phyloP scores from a whole-genome alignment of 139 green algal species.

The Auxenochlorella protothecoides region DNA sequence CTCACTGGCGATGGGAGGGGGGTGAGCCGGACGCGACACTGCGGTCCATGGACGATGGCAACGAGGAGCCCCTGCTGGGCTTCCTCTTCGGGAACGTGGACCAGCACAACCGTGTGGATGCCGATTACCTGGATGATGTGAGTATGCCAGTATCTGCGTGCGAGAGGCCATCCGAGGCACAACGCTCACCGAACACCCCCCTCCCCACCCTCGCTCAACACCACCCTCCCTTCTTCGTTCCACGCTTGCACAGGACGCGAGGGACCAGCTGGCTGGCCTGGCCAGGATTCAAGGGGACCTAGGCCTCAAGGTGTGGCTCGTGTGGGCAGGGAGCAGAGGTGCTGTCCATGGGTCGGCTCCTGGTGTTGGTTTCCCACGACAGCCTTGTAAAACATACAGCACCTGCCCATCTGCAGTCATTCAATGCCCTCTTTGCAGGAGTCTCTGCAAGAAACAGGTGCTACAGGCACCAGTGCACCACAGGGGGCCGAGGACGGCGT shows the following conservation, averaged over 20 bases:
- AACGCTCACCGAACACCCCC: not conserved
- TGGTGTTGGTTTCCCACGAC: not conserved
- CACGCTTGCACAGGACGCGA: slow-evolving; percentile 16
- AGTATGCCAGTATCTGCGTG: not conserved
- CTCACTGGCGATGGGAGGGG: too few relatives aligned
- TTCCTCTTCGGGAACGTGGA: slow-evolving; percentile 29
- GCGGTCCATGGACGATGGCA: not conserved
- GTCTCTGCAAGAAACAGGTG: too few relatives aligned
- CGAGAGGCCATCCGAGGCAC: not conserved
- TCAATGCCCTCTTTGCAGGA: too few relatives aligned
- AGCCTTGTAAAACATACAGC: not conserved
- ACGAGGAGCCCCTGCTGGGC: slow-evolving; percentile 6
- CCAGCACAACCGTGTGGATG: slow-evolving; percentile 19
- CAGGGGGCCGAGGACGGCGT: too few relatives aligned
- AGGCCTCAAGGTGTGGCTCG: not conserved
- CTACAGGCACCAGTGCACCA: too few relatives aligned
- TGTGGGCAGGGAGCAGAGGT: not conserved
- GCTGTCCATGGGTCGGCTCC: not conserved
- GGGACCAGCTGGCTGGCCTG: slow-evolving; percentile 16
- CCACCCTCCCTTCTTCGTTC: not conserved
- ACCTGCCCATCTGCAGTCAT: too few relatives aligned
- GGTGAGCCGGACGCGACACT: too few relatives aligned
- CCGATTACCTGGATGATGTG: slow-evolving; percentile 25
- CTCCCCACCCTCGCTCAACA: too few relatives aligned
- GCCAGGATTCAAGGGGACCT: not conserved